phyloP scores from a whole-genome alignment of 2,329 filamentous ascomycete species.

The Penicillium sp. region DNA sequence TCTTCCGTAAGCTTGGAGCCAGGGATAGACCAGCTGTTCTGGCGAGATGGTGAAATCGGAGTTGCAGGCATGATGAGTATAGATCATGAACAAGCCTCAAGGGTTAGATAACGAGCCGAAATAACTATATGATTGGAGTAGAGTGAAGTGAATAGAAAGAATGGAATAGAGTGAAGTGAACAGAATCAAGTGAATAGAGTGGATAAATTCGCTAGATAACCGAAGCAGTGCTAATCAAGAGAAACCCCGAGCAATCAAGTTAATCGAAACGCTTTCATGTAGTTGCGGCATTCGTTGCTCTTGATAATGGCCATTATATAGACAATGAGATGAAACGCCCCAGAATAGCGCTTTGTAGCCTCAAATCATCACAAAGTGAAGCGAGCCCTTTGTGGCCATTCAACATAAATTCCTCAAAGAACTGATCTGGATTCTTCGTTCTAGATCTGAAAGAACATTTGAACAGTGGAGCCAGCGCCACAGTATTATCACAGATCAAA shows the following conservation, averaged over 20 bases:
- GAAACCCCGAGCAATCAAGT: neutral
- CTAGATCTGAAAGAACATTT: slow-evolving; percentile 1
- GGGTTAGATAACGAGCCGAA: neutral
- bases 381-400: neutral
- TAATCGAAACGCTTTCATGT: slow-evolving; percentile 6
- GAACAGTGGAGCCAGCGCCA: neutral
- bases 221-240: neutral
- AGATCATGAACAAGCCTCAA: neutral
- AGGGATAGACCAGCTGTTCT: neutral
- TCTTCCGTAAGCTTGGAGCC: neutral
- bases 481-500: neutral
- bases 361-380: slow-evolving; percentile 1
- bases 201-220: neutral
- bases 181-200: neutral
- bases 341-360: slow-evolving; percentile 4
- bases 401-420: neutral
- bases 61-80: neutral
- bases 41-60: neutral
- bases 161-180: neutral
- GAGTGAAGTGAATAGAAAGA: too few relatives aligned
- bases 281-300: slow-evolving; percentile 2
- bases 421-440: slow-evolving; percentile 8
- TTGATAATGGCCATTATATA: slow-evolving; percentile 10
- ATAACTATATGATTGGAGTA: neutral
- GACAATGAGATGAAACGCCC: slow-evolving; percentile 17